Evolutionary conservation across 306 rosid genomes (phyloP).

Genomic region (Pyrus bretschneideri): DNA sequence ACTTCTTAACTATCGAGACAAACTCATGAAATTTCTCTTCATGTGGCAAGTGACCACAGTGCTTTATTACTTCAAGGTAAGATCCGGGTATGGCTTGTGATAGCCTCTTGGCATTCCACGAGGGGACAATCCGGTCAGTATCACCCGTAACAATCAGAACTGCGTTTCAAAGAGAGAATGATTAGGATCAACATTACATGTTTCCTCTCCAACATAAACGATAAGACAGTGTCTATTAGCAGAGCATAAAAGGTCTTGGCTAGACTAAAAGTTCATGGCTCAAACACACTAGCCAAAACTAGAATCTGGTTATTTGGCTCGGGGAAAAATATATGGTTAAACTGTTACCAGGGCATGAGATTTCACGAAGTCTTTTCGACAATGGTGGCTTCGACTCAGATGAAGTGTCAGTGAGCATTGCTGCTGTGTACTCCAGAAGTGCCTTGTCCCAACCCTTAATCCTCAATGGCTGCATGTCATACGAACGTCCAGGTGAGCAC

Average conservation of each 20-base stretch:
- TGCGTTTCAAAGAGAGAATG: conserved; percentile 29
- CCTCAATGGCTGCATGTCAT: conserved; percentile 71
- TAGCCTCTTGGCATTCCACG: conserved; percentile 89
- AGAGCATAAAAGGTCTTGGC: too few relatives aligned
- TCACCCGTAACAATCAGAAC: conserved; percentile 89
- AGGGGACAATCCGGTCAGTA: conserved; percentile 65
- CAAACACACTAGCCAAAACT: too few relatives aligned
- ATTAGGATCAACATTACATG: not conserved
- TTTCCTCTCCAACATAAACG: not conserved
- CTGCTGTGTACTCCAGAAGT: conserved; percentile 73
- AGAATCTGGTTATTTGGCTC: too few relatives aligned
- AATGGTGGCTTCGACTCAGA: conserved; percentile 53
- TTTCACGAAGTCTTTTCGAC: conserved; percentile 58
- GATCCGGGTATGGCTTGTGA: conserved; percentile 75
- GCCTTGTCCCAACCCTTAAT: conserved; percentile 90
- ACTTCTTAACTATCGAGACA: conserved; percentile 59
- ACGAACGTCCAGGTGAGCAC: conserved; percentile 26
- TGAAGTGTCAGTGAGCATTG: conserved; percentile 66
- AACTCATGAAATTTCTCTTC: conserved; percentile 87
- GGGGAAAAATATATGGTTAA: conserved; percentile 14
- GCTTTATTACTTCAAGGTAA: conserved; percentile 56
- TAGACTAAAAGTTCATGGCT: too few relatives aligned
- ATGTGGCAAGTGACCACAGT: conserved; percentile 86
- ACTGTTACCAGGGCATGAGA: conserved; percentile 77
- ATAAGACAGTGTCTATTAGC: not conserved